Evolutionary conservation across 192 early-diverging fungal species (phyloP).

Genomic region (Fimicolochytrium jonesii): DNA sequence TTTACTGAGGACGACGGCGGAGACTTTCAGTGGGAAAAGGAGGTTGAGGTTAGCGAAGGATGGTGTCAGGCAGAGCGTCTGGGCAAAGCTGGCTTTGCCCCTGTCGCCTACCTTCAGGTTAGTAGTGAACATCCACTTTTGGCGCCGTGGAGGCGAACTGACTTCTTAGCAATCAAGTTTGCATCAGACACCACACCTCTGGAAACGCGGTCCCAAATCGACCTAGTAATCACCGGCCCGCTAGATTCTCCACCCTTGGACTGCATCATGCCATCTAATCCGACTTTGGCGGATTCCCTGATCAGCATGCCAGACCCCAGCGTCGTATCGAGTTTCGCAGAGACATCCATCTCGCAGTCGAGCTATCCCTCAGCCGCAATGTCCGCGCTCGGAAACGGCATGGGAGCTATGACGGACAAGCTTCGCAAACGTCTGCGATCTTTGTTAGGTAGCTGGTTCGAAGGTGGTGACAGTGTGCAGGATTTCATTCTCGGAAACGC

Average conservation of each 20-base stretch:
- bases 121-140: neutral
- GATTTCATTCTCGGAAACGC: constrained; percentile 21
- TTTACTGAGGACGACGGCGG: neutral
- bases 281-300: no score
- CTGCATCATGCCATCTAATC: no score
- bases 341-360: constrained; percentile 2
- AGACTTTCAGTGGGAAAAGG: constrained; percentile 15
- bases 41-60: constrained; percentile 21
- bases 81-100: constrained; percentile 17
- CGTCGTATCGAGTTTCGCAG: neutral
- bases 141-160: neutral
- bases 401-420: neutral
- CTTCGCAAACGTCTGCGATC: constrained; percentile 10
- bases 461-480: constrained; percentile 17
- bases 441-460: constrained; percentile 14
- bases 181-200: constrained; percentile 3
- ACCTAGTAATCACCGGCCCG: constrained; percentile 14
- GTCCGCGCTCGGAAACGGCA: neutral
- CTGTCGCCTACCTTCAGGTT: constrained; percentile 19
- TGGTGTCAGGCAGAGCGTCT: constrained; percentile 21
- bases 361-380: constrained; percentile 21
- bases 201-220: constrained; percentile 9
- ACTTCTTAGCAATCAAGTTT: neutral
- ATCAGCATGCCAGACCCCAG: constrained; percentile 2
- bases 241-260: no score